phyloP scores from a whole-genome alignment of 2,329 filamentous ascomycete species.

The Ceratocystis papillata region DNA sequence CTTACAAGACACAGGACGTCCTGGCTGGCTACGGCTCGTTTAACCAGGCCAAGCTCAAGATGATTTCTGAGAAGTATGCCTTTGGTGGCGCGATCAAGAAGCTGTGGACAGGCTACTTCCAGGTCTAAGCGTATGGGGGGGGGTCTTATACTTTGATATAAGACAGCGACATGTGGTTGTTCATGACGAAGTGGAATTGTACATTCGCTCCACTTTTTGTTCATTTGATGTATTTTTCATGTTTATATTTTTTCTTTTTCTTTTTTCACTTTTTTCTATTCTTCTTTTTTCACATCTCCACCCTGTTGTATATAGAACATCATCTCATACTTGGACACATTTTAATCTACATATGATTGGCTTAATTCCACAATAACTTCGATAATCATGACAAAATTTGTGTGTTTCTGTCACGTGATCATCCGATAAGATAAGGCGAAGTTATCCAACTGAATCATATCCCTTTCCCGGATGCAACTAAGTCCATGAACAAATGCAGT shows the following conservation, averaged over 20 bases:
- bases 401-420: no score
- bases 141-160: background rate
- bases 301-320: no score
- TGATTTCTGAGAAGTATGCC: slow-evolving; percentile 30
- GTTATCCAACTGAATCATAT: background rate
- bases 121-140: slow-evolving; percentile 24
- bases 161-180: background rate
- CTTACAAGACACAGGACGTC: slow-evolving; percentile 33
- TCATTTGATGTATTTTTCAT: background rate
- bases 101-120: slow-evolving; percentile 30
- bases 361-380: background rate
- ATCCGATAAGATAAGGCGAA: no score
- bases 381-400: no score
- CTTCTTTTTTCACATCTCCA: background rate
- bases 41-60: slow-evolving; percentile 31
- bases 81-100: slow-evolving; percentile 30
- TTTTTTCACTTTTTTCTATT: background rate
- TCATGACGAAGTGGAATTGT: background rate
- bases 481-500: background rate
- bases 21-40: slow-evolving; percentile 34
- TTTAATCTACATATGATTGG: background rate
- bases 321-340: background rate
- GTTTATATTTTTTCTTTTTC: background rate
- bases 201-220: background rate
- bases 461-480: background rate